Evolutionary conservation across 2,329 filamentous ascomycete species (phyloP).

Genomic region (Hymenotorrendiella dingleyae): DNA sequence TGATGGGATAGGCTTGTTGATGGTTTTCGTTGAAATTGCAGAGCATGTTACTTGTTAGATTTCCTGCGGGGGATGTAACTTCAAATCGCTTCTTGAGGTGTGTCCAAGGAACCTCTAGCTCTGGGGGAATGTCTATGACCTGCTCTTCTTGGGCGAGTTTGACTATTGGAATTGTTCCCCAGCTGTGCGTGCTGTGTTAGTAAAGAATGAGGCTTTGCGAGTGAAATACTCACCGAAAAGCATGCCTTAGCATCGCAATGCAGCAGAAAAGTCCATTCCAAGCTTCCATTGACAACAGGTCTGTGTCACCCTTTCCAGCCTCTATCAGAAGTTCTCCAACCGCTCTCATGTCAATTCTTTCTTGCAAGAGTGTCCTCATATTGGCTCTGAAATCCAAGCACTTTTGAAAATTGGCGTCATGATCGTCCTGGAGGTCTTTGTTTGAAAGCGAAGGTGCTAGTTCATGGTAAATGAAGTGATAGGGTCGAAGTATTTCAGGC

Average conservation of each 20-base stretch:
- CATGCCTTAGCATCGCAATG: conserved; percentile 30
- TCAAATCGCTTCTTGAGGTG: conserved; percentile 31
- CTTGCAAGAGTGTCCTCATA: background rate
- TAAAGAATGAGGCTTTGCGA: too few relatives aligned
- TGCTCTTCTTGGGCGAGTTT: conserved; percentile 31
- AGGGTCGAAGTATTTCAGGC: conserved; percentile 28
- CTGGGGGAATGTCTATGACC: conserved; percentile 27
- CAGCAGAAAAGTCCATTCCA: conserved; percentile 33
- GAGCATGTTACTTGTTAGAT: conserved; percentile 30
- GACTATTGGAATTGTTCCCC: conserved; percentile 33
- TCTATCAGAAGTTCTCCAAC: conserved; percentile 1
- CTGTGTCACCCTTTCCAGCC: conserved; percentile 25
- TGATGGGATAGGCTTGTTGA: conserved; percentile 28
- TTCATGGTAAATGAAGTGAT: conserved; percentile 29
- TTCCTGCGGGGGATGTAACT: conserved; percentile 29
- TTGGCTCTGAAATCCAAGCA: background rate
- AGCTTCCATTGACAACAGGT: conserved; percentile 25
- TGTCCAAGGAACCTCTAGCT: conserved; percentile 30
- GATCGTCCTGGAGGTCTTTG: conserved; percentile 22
- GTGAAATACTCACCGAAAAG: conserved; percentile 23
- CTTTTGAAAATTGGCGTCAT: conserved; percentile 21
- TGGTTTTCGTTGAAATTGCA: conserved; percentile 29
- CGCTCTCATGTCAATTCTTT: background rate
- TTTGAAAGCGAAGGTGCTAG: conserved; percentile 25
- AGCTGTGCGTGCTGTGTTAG: too few relatives aligned